phyloP scores from a whole-genome alignment of 441 rosid species.

The Hura crepitans region DNA sequence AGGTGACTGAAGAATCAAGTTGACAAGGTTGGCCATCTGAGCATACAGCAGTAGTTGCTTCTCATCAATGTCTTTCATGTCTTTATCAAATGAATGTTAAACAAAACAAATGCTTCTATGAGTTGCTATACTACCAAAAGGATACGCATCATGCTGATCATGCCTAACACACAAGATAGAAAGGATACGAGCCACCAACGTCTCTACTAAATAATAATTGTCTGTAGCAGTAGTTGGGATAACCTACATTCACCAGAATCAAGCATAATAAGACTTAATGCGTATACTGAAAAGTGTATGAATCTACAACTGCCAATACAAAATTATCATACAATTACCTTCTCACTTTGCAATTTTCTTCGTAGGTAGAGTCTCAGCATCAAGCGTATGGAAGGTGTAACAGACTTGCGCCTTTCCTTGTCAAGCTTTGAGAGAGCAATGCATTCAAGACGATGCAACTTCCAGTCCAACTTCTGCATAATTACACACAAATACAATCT shows the following conservation, averaged over 20 bases:
- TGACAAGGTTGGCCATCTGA: slow-evolving; percentile 91
- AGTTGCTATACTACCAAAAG: slow-evolving; percentile 9
- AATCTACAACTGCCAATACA: neutral
- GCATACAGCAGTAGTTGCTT: slow-evolving; percentile 84
- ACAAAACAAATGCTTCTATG: slow-evolving; percentile 23
- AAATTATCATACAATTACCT: slow-evolving; percentile 37
- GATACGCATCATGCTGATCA: neutral
- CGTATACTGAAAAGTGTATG: neutral
- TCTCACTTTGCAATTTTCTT: slow-evolving; percentile 60
- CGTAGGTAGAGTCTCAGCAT: slow-evolving; percentile 67
- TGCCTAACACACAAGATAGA: slow-evolving; percentile 15
- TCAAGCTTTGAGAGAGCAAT: slow-evolving; percentile 55
- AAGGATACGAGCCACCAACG: slow-evolving; percentile 89
- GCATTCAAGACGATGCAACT: slow-evolving; percentile 81
- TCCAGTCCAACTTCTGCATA: slow-evolving; percentile 79
- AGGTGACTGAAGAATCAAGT: slow-evolving; percentile 67
- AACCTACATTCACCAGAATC: slow-evolving; percentile 42
- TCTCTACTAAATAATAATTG: slow-evolving; percentile 65
- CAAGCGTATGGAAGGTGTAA: slow-evolving; percentile 74
- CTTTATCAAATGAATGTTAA: slow-evolving; percentile 47
- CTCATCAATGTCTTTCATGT: slow-evolving; percentile 72
- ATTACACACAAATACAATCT: neutral
- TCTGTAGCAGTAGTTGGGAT: slow-evolving; percentile 49
- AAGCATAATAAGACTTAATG: neutral
- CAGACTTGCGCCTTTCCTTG: slow-evolving; percentile 51